A percentile compares a stretch with the other conserved stretches of the same genome.
These are phyloP conservation scores for Durotheca rogersii DNA, from an alignment of 495 filamentous ascomycete genomes.

Conservation along the genomic window DNA sequence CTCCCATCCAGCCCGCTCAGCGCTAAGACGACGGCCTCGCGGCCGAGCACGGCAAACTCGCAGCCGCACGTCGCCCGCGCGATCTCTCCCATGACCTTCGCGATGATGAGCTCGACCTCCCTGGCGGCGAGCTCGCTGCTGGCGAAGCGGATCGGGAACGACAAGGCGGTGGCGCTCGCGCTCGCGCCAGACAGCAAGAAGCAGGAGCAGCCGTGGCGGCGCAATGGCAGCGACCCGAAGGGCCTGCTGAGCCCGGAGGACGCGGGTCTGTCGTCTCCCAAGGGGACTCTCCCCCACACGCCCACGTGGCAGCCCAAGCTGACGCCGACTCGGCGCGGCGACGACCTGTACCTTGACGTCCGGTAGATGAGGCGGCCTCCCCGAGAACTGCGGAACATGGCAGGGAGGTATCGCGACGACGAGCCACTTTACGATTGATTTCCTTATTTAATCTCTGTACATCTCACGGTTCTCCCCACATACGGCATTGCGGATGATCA, in stretches of 20 bases:
- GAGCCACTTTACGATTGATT: not conserved
- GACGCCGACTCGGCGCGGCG: conserved; percentile 44
- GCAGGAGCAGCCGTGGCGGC: conserved; percentile 19
- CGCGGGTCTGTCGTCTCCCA: conserved; percentile 12
- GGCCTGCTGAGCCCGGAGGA: conserved; percentile 24
- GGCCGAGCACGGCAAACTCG: conserved; percentile 2
- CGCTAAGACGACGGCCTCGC: conserved; percentile 17
- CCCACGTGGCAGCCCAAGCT: conserved; percentile 52
- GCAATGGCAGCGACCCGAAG: not conserved
- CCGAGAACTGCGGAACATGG: not conserved
- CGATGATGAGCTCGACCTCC: conserved; percentile 24
- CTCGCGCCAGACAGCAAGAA: conserved; percentile 32
- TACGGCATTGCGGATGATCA: conserved; percentile 1
- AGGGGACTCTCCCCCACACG: conserved; percentile 44
- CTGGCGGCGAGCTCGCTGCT: conserved; percentile 41
- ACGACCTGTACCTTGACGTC: conserved; percentile 45
- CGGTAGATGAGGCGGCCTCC: conserved; percentile 27
- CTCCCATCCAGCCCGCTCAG: conserved; percentile 20
- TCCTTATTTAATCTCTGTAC: conserved; percentile 4
- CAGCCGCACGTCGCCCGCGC: conserved; percentile 12
- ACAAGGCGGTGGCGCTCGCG: conserved; percentile 45
- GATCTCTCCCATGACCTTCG: conserved; percentile 21
- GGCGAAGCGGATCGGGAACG: conserved; percentile 51
- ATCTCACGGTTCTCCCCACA: no score
- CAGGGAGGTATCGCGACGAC: no score